Conservation (phyloP, 371 early-diverging fungal species). For the Sporodiniella umbellata region DNA sequence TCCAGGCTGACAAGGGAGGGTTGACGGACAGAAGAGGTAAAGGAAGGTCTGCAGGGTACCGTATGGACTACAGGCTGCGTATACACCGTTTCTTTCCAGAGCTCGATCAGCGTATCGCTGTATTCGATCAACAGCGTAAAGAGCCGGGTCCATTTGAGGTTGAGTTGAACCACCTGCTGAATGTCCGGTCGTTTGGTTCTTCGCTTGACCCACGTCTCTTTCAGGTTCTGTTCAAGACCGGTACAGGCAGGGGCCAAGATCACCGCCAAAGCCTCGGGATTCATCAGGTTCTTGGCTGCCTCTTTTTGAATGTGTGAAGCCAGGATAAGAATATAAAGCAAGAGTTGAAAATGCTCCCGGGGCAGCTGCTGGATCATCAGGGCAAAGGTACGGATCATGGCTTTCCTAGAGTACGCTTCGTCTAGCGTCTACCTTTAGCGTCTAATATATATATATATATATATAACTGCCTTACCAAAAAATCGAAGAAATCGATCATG, state of each 20-base stretch:
- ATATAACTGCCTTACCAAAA: conserved; percentile 13
- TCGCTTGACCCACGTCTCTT: conserved; percentile 15
- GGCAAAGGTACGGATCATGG: conserved; percentile 7
- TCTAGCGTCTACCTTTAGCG: conserved; percentile 3
- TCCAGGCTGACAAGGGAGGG: too few relatives aligned
- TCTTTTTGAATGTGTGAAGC: conserved; percentile 27
- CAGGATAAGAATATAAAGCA: conserved; percentile 29
- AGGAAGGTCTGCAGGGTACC: conserved; percentile 13
- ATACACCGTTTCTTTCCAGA: conserved; percentile 10
- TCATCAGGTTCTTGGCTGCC: conserved; percentile 32
- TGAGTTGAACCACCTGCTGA: conserved; percentile 14
- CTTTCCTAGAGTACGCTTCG: conserved; percentile 1
- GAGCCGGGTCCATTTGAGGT: conserved; percentile 24
- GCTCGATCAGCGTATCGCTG: conserved; percentile 7
- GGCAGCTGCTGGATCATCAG: conserved; percentile 26
- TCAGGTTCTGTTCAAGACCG: conserved; percentile 33
- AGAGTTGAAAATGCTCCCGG: conserved; percentile 28
- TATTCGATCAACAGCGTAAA: conserved; percentile 20
- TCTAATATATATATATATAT: background rate
- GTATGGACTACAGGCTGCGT: conserved; percentile 1
- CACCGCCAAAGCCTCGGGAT: conserved; percentile 41
- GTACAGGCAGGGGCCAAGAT: conserved; percentile 45
- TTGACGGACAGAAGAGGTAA: too few relatives aligned
- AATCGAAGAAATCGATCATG: conserved; percentile 31
- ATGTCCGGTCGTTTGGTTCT: conserved; percentile 13